Conservation (phyloP, 306 rosid genomes). For the Dalbergia oliveri region DNA sequence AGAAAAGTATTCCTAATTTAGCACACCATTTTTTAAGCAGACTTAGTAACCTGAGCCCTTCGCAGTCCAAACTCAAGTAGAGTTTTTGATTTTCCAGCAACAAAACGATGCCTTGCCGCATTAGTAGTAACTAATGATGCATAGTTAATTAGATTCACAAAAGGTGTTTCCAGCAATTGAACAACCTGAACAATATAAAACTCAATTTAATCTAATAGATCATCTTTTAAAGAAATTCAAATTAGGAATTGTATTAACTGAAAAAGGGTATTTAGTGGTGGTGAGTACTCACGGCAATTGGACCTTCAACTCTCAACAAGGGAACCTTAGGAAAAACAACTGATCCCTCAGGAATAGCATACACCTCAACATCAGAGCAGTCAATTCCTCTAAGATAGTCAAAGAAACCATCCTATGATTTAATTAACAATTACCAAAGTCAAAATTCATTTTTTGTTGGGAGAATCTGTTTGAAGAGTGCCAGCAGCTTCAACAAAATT, state of each 20-base stretch:
- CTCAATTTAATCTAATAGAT: constrained; percentile 5
- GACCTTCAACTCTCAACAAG: constrained; percentile 80
- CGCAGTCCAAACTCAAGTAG: constrained; percentile 96
- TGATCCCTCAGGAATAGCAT: constrained; percentile 78
- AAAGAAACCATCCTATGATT: constrained; percentile 74
- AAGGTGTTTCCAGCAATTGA: constrained; percentile 92
- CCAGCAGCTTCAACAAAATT: constrained; percentile 22
- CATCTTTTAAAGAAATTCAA: constrained; percentile 26
- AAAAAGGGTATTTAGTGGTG: constrained; percentile 1
- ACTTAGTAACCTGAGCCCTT: constrained; percentile 72
- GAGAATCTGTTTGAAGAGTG: constrained; percentile 4
- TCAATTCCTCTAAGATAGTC: constrained; percentile 79
- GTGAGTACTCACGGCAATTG: constrained; percentile 73
- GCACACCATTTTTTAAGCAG: constrained; percentile 22
- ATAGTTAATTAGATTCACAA: constrained; percentile 78
- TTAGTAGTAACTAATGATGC: constrained; percentile 90
- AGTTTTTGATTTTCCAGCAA: constrained; percentile 88
- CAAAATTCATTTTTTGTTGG: constrained; percentile 19
- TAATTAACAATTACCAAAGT: constrained; percentile 30
- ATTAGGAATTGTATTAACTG: not conserved
- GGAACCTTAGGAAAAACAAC: constrained; percentile 92
- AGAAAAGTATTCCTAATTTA: not conserved
- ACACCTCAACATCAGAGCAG: constrained; percentile 81
- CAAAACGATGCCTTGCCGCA: constrained; percentile 95
- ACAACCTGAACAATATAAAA: constrained; percentile 71